phyloP scores from a whole-genome alignment of 352 stramenopile genomes.

The Thalassiosira sp. region DNA sequence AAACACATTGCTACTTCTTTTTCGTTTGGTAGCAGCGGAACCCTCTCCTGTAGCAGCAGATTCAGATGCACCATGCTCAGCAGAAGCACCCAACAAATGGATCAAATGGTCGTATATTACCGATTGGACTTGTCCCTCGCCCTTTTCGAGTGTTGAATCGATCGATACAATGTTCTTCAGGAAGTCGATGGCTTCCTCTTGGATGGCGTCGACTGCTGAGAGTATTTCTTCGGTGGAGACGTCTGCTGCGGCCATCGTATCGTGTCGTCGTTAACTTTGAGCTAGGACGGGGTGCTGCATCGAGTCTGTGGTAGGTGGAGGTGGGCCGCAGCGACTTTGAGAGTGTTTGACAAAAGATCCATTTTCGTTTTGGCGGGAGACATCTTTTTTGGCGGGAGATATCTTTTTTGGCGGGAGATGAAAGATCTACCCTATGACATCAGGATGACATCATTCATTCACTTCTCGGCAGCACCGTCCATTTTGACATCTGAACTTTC shows the following conservation, averaged over 20 bases:
- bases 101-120: constrained; percentile 20
- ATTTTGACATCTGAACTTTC: too few relatives aligned
- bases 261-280: not conserved
- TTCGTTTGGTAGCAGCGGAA: not conserved
- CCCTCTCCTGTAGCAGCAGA: not conserved
- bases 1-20: constrained; percentile 1
- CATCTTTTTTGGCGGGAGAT: too few relatives aligned
- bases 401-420: too few relatives aligned
- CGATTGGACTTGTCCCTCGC: constrained; percentile 25
- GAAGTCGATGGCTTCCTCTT: constrained; percentile 28
- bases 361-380: too few relatives aligned
- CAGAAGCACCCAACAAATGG: constrained; percentile 11
- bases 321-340: too few relatives aligned
- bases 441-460: too few relatives aligned
- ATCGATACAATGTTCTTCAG: constrained; percentile 31
- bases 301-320: too few relatives aligned
- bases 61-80: not conserved
- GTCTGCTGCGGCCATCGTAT: not conserved
- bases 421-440: too few relatives aligned
- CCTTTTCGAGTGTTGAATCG: constrained; percentile 35
- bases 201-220: constrained; percentile 25
- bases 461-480: too few relatives aligned
- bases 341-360: too few relatives aligned
- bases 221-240: constrained; percentile 27
- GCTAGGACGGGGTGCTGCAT: not conserved